A percentile compares a stretch with the other conserved stretches of the same genome.
Conservation (phyloP, 106 monocot species). For the Dioscorea dumetorum region DNA sequence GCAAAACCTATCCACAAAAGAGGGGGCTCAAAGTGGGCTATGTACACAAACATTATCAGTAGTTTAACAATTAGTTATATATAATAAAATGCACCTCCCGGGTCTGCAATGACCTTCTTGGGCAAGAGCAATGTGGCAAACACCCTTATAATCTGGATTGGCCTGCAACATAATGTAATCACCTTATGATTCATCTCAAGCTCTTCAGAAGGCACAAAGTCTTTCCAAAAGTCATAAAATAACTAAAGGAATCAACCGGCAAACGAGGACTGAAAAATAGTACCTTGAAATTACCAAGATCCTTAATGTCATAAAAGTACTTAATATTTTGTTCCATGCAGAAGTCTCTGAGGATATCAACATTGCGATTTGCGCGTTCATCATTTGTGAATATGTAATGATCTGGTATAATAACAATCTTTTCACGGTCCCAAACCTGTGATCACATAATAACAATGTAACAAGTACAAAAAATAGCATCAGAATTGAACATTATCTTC, state of each 20-base stretch:
- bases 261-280: not conserved
- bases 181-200: not conserved
- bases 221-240: no score
- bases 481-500: no score
- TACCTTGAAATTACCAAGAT: conserved; percentile 92
- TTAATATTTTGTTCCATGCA: conserved; percentile 86
- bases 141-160: conserved; percentile 98
- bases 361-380: conserved; percentile 96
- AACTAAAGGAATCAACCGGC: not conserved
- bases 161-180: conserved; percentile 33
- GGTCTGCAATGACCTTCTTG: conserved; percentile 99
- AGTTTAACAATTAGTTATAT: not conserved
- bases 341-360: conserved; percentile 92
- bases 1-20: conserved; percentile 61
- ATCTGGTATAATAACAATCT: conserved; percentile 93
- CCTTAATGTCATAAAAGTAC: conserved; percentile 94
- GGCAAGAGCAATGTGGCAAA: conserved; percentile 90
- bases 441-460: not conserved
- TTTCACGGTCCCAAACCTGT: conserved; percentile 96
- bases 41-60: not conserved
- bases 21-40: not conserved
- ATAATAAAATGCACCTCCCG: conserved; percentile 53
- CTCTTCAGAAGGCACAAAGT: no score
- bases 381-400: conserved; percentile 96
- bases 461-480: no score